These are phyloP conservation scores for Mycena maculata DNA, from an alignment of 768 basidiomycete genomes.

Conservation along the genomic window DNA sequence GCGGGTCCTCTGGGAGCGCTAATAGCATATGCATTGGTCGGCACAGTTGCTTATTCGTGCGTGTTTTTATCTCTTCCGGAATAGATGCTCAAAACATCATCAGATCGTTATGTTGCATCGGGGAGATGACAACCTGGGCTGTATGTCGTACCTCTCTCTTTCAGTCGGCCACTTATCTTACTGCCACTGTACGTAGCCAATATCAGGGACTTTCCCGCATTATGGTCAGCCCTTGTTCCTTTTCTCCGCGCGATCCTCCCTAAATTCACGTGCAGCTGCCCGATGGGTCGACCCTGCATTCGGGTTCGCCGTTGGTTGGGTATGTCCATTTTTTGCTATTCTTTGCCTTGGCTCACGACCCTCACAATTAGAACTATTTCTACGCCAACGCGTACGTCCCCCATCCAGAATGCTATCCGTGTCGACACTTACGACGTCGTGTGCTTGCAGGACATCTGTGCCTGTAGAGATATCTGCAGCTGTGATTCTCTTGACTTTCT, in stretches of 20 bases:
- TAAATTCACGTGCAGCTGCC: constrained; percentile 48
- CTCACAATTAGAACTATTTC: constrained; percentile 52
- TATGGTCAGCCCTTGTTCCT: constrained; percentile 57
- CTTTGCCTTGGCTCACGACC: neutral
- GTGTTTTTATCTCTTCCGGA: constrained; percentile 37
- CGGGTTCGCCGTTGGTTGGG: constrained; percentile 69
- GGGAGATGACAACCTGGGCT: constrained; percentile 85
- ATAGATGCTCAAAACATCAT: neutral
- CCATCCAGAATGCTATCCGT: neutral
- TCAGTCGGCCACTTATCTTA: neutral
- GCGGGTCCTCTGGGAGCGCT: constrained; percentile 78
- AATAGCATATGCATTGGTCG: constrained; percentile 72
- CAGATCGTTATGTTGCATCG: constrained; percentile 73
- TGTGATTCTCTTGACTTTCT: constrained; percentile 75
- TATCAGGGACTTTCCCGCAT: constrained; percentile 83
- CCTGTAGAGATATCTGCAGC: constrained; percentile 84
- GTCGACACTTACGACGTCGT: neutral
- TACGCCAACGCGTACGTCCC: constrained; percentile 55
- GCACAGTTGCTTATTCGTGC: constrained; percentile 73
- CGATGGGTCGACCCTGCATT: constrained; percentile 71
- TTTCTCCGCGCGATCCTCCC: neutral
- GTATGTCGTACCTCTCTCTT: constrained; percentile 11
- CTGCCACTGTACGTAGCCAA: constrained; percentile 50
- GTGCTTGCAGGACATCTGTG: constrained; percentile 59
- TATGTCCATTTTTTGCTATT: constrained; percentile 31